Percentiles rank a stretch among this genome's conserved stretches.
Conservation (phyloP, 2,329 filamentous ascomycete species). For the Exophiala oligosperma region DNA sequence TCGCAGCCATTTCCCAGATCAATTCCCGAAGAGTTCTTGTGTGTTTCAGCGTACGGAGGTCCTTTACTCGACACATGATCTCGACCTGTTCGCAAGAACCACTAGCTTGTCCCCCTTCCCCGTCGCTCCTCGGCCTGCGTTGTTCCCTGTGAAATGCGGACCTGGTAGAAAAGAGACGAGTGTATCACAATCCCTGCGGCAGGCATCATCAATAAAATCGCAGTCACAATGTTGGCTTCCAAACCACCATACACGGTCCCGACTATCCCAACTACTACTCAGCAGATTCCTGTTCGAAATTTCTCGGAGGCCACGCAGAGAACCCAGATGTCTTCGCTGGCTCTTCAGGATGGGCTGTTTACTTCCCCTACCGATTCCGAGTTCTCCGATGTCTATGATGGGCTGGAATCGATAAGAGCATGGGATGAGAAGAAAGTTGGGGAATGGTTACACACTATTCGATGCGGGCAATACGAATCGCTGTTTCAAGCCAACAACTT, state of each 20-base stretch:
- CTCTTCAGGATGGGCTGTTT: slow-evolving; percentile 51
- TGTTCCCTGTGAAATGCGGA: slow-evolving; percentile 2
- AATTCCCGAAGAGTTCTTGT: not conserved
- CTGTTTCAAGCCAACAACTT: slow-evolving; percentile 92
- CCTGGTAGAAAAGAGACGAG: slow-evolving; percentile 9
- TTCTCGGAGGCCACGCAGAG: slow-evolving; percentile 30
- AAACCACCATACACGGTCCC: slow-evolving; percentile 39
- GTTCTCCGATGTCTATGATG: slow-evolving; percentile 76
- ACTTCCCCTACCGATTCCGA: slow-evolving; percentile 88
- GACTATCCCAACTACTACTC: slow-evolving; percentile 31
- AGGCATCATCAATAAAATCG: not conserved
- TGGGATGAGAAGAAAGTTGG: slow-evolving; percentile 75
- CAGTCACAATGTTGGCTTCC: slow-evolving; percentile 42
- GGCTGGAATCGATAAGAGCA: slow-evolving; percentile 65
- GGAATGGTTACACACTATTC: slow-evolving; percentile 87
- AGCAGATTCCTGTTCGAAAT: slow-evolving; percentile 22
- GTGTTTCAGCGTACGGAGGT: not conserved
- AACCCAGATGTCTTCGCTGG: slow-evolving; percentile 38
- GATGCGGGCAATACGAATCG: slow-evolving; percentile 90
- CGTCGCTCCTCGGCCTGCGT: not conserved
- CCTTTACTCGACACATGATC: slow-evolving; percentile 6
- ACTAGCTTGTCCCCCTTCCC: not conserved
- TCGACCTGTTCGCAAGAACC: not conserved
- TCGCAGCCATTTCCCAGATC: not conserved
- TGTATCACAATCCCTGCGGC: not conserved